Conservation (phyloP, 139 green algal species). For the Coelastrella sp. region DNA sequence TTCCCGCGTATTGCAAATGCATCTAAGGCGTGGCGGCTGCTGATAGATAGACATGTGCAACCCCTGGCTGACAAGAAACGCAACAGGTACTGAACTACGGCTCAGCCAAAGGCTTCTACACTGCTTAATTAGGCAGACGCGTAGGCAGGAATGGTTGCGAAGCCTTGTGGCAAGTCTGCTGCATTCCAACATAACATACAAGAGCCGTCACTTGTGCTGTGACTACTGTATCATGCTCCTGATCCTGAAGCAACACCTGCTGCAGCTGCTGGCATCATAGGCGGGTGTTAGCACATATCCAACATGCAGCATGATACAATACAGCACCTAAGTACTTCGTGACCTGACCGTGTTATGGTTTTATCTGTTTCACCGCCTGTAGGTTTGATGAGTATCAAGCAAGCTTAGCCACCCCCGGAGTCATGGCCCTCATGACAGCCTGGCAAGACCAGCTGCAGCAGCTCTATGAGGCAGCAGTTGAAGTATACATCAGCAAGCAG, state of each 20-base stretch:
- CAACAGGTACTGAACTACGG: constrained; percentile 44
- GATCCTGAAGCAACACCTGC: no score
- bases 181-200: no score
- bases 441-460: constrained; percentile 38
- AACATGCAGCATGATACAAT: neutral
- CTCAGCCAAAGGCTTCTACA: neutral
- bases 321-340: neutral
- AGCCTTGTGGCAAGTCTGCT: no score
- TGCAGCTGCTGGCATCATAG: no score
- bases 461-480: neutral
- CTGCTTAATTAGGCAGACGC: neutral
- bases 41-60: constrained; percentile 69
- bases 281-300: no score
- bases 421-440: constrained; percentile 31
- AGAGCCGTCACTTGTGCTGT: no score
- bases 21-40: constrained; percentile 62
- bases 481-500: neutral
- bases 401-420: constrained; percentile 32
- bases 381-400: constrained; percentile 38
- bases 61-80: constrained; percentile 53
- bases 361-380: neutral
- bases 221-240: no score
- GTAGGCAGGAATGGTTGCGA: neutral
- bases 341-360: neutral
- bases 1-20: constrained; percentile 64